A percentile compares a stretch with the other conserved stretches of the same genome.
These are phyloP conservation scores for Zygosaccharomyces pseudobailii DNA, from an alignment of 1,139 yeast species.

Conservation along the genomic window DNA sequence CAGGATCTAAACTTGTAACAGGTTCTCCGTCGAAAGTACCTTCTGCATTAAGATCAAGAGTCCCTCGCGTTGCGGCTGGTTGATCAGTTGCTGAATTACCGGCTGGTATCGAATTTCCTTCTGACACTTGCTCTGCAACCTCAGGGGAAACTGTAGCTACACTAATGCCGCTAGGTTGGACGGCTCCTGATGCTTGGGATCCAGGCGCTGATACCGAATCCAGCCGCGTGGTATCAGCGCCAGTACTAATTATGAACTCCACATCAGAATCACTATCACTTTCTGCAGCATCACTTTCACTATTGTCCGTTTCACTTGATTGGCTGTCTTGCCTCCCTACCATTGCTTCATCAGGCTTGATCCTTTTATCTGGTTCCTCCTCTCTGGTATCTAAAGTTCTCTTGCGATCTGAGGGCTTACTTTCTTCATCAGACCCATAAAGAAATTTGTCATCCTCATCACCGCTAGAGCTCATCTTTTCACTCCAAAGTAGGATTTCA, in stretches of 20 bases:
- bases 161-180: constrained; percentile 18
- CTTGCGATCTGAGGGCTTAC: constrained; percentile 10
- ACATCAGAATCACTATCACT: constrained; percentile 56
- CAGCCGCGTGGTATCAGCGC: constrained; percentile 33
- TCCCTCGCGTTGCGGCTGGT: constrained; percentile 23
- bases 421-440: constrained; percentile 69
- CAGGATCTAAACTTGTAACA: constrained; percentile 76
- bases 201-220: constrained; percentile 33
- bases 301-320: constrained; percentile 35
- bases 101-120: constrained; percentile 37
- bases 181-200: constrained; percentile 24
- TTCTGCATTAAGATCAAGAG: constrained; percentile 68
- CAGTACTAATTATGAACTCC: constrained; percentile 57
- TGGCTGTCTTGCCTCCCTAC: constrained; percentile 34
- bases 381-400: constrained; percentile 26
- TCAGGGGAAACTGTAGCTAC: constrained; percentile 18
- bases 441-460: constrained; percentile 84
- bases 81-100: constrained; percentile 34
- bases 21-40: constrained; percentile 83
- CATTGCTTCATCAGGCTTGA: constrained; percentile 6
- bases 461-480: constrained; percentile 32
- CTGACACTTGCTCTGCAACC: constrained; percentile 23
- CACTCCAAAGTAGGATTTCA: no score
- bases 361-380: constrained; percentile 26
- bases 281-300: constrained; percentile 38